Percentiles rank a stretch among this genome's conserved stretches.
Evolutionary conservation across 345 rosid species (phyloP).

Genomic region (Eucalyptus curtisii): DNA sequence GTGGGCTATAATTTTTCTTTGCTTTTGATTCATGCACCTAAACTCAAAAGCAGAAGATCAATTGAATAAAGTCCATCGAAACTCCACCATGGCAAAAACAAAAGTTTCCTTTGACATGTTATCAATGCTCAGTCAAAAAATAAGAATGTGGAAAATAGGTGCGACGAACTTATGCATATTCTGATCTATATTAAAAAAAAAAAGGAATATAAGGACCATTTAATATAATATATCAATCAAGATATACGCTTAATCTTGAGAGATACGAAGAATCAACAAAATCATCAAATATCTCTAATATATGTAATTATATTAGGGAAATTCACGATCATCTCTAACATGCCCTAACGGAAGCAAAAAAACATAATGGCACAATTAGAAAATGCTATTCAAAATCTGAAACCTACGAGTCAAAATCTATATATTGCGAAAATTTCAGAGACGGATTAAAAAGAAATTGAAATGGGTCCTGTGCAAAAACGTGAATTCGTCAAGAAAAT

Average conservation of each 20-base stretch:
- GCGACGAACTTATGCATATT: background rate
- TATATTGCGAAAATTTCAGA: background rate
- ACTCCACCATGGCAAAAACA: background rate
- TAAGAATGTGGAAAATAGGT: background rate
- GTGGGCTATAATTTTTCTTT: background rate
- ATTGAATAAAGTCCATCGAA: background rate
- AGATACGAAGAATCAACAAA: background rate
- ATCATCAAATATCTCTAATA: background rate
- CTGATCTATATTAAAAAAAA: background rate
- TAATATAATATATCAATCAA: background rate
- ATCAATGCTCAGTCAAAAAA: background rate
- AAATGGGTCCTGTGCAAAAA: background rate
- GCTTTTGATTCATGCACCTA: background rate
- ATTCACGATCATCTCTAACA: background rate
- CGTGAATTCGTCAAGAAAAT: background rate
- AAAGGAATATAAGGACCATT: rapidly evolving
- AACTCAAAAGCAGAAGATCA: background rate
- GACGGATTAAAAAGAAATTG: background rate
- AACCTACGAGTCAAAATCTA: background rate
- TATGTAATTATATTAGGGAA: background rate
- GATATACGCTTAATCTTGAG: rapidly evolving
- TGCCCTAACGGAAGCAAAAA: too few relatives aligned
- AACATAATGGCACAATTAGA: background rate
- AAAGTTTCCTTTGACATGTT: background rate
- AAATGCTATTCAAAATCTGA: background rate